Percentiles rank a stretch among this genome's conserved stretches.
These are phyloP conservation scores for Pleurotus tuoliensis DNA, from an alignment of 768 basidiomycete genomes.

Conservation along the genomic window DNA sequence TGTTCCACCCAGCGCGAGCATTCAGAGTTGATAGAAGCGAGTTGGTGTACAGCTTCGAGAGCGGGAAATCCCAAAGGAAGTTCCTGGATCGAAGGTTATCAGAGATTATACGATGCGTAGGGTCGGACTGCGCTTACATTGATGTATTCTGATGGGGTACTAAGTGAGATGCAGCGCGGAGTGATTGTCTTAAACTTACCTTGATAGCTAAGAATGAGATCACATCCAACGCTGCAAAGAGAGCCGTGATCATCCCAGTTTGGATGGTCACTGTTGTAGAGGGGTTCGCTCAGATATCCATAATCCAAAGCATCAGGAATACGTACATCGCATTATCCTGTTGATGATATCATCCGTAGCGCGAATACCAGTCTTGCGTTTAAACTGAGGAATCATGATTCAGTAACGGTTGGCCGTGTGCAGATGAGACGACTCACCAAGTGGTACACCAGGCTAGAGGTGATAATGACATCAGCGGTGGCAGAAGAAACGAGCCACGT, in stretches of 20 bases:
- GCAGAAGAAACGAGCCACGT: constrained; percentile 7
- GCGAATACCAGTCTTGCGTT: constrained; percentile 1
- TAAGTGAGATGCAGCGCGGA: not conserved
- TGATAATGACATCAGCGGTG: constrained; percentile 8
- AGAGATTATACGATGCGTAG: not conserved
- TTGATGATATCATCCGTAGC: constrained; percentile 7
- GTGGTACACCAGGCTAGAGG: constrained; percentile 3
- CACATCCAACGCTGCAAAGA: constrained; percentile 5
- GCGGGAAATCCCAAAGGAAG: constrained; percentile 8
- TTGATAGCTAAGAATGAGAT: not conserved
- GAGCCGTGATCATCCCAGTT: constrained; percentile 5
- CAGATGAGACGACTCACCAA: not conserved
- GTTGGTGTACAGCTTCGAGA: constrained; percentile 11
- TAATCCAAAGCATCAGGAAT: not conserved
- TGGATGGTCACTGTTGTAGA: constrained; percentile 8
- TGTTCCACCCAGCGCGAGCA: constrained; percentile 10
- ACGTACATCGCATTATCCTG: constrained; percentile 3
- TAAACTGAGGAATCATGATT: not conserved
- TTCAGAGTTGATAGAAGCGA: constrained; percentile 10
- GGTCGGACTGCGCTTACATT: not conserved
- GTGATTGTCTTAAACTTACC: not conserved
- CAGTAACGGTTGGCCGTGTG: not conserved
- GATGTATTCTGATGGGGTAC: not conserved
- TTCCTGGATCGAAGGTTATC: not conserved
- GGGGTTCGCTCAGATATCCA: not conserved